Evolutionary conservation across 768 basidiomycete species (phyloP).

Genomic region (Austroboletus festivus): DNA sequence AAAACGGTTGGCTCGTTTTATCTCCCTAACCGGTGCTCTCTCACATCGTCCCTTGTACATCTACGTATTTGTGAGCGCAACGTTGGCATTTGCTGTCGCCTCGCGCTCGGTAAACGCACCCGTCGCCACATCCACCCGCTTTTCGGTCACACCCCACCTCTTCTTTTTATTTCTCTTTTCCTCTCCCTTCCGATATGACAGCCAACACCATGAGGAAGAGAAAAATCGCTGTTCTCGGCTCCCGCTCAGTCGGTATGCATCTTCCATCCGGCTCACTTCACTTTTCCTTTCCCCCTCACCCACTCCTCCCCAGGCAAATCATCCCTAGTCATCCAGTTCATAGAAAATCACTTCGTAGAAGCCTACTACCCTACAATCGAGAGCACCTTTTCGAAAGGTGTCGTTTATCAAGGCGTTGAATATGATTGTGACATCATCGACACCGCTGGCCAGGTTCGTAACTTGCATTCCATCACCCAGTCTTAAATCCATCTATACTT

Average conservation of each 20-base stretch:
- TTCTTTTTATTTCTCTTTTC: slow-evolving; percentile 6
- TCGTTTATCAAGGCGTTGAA: slow-evolving; percentile 84
- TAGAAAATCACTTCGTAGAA: slow-evolving; percentile 89
- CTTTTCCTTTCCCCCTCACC: slow-evolving; percentile 13
- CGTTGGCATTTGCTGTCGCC: too few species aligned
- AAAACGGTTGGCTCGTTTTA: too few species aligned
- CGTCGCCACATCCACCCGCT: slow-evolving; percentile 23
- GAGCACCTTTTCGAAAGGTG: slow-evolving; percentile 78
- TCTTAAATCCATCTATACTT: slow-evolving; percentile 5
- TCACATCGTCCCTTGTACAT: too few species aligned
- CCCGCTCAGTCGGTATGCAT: slow-evolving; percentile 80
- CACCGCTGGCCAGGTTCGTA: slow-evolving; percentile 89
- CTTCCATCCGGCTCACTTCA: neutral
- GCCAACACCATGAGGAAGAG: slow-evolving; percentile 62
- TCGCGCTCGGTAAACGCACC: slow-evolving; percentile 28
- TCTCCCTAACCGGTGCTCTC: too few species aligned
- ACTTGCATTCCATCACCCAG: neutral
- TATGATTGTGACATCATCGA: slow-evolving; percentile 98
- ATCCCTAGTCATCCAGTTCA: slow-evolving; percentile 88
- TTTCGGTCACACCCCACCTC: slow-evolving; percentile 16
- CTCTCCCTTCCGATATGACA: slow-evolving; percentile 24
- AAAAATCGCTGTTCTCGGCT: slow-evolving; percentile 85
- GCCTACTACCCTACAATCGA: slow-evolving; percentile 97
- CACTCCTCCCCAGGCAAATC: slow-evolving; percentile 73
- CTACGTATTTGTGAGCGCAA: slow-evolving; percentile 1